Conservation (phyloP, 108 stramenopile genomes). For the Discostella stelligeroides region DNA sequence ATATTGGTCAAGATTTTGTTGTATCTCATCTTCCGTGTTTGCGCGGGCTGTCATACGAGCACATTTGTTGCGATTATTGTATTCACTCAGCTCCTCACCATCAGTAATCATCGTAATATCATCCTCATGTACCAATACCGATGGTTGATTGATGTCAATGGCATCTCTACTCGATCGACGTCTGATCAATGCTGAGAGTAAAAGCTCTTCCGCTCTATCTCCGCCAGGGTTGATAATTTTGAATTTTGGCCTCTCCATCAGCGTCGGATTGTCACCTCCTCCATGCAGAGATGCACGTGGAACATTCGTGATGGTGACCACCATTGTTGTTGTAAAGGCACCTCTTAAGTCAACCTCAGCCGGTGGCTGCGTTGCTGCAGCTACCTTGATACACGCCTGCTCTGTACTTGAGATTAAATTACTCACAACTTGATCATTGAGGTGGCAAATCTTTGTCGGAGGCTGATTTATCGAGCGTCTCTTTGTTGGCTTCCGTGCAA, state of each 20-base stretch:
- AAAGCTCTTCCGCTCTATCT: not conserved
- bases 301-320: not conserved
- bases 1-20: not conserved
- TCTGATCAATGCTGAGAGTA: not conserved
- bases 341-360: not conserved
- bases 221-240: too few relatives aligned
- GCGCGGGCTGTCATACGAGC: too few relatives aligned
- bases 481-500: too few relatives aligned
- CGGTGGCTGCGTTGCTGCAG: not conserved
- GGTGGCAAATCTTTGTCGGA: not conserved
- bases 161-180: not conserved
- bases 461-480: not conserved
- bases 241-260: not conserved
- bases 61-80: too few relatives aligned
- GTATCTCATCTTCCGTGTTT: too few relatives aligned
- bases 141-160: not conserved
- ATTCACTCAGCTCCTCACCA: too few relatives aligned
- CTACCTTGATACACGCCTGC: not conserved
- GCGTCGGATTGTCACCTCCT: not conserved
- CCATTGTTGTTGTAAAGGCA: not conserved
- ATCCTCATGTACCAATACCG: not conserved
- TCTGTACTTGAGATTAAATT: too few relatives aligned
- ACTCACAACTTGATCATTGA: too few relatives aligned
- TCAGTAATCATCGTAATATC: too few relatives aligned
- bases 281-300: not conserved